Base-by-base conservation (phyloP, 139 green algal species). In the Picochlorum costavermella region DNA sequence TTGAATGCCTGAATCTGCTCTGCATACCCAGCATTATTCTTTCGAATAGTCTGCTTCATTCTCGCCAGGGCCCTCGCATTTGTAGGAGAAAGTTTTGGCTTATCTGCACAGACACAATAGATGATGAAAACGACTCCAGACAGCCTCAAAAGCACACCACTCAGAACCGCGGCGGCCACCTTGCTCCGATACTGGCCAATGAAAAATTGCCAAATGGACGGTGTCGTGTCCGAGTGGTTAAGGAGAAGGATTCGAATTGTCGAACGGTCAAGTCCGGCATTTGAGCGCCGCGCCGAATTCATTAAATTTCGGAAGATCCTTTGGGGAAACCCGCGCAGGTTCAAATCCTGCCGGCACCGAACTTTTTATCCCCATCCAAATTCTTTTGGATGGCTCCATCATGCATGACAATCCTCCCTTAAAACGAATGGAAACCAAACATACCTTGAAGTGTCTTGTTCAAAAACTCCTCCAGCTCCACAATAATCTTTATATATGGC, bases 31-130 rank as follows among this genome's bases (percentile, higher is more conserved):
- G 65, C 43, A 60, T 91, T 91, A 77, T 97, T 84, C 84, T 98
- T 98, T 64, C 92, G 92, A n/a, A 99, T 74, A 36, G 88, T 88
- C 79, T 99, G 94, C 40, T 87, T 87, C 90, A 99, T 96, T 40
- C 87, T 88, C 73, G 95, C 96, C 4, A 98, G 80, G 5, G 94
- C 88, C 76, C 94, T 95, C 1, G 85, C 83, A 67, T 99, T 98
- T 60, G 91, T 95, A 49, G 80, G 70, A 57, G 61, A 85, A 82
- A 98, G 92, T 75, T 97, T 97, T 80, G 96, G 95, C 73, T 92
- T 95, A 28, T 78, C 71, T 76, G 70, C 70, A 64, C 40, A 8
- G n/a, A 37, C 50, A 30, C 33, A 40, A 40, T 40, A 40, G 33
- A 40, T 40, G 33, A 40, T 40, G 33, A 40, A 13, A 12, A 40